These are phyloP conservation scores for Hortaea sp. DNA, from an alignment of 2,329 filamentous ascomycete genomes.

Conservation along the genomic window DNA sequence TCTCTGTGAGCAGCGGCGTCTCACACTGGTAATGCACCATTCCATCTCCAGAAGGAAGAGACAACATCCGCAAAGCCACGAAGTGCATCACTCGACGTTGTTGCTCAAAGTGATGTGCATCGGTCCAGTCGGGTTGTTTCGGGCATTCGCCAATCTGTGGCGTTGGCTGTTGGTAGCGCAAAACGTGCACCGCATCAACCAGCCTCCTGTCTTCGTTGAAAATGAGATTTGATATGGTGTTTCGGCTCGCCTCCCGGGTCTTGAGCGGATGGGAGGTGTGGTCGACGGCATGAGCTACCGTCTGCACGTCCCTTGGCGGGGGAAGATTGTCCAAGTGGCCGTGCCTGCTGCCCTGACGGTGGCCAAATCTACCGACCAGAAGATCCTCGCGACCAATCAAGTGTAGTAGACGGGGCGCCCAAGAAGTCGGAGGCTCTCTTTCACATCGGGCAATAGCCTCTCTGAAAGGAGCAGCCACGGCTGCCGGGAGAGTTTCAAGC, in stretches of 20 bases:
- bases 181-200: constrained; percentile 69
- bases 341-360: background rate
- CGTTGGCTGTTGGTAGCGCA: constrained; percentile 77
- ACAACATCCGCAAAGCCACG: constrained; percentile 76
- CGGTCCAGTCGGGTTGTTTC: constrained; percentile 66
- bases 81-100: constrained; percentile 85
- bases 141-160: constrained; percentile 69
- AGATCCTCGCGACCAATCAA: constrained; percentile 77
- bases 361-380: background rate
- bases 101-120: constrained; percentile 78
- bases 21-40: constrained; percentile 82
- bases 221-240: constrained; percentile 72
- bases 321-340: background rate
- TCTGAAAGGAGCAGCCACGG: constrained; percentile 67
- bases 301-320: constrained; percentile 58
- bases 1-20: constrained; percentile 83
- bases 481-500: constrained; percentile 76
- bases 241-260: constrained; percentile 65
- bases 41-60: constrained; percentile 76
- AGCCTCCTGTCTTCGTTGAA: constrained; percentile 88
- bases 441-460: constrained; percentile 82
- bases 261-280: constrained; percentile 57
- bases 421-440: constrained; percentile 66
- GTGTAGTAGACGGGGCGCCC: constrained; percentile 60
- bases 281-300: constrained; percentile 62